Evolutionary conservation across 441 rosid species (phyloP).

Genomic region (Croton laevigatus): DNA sequence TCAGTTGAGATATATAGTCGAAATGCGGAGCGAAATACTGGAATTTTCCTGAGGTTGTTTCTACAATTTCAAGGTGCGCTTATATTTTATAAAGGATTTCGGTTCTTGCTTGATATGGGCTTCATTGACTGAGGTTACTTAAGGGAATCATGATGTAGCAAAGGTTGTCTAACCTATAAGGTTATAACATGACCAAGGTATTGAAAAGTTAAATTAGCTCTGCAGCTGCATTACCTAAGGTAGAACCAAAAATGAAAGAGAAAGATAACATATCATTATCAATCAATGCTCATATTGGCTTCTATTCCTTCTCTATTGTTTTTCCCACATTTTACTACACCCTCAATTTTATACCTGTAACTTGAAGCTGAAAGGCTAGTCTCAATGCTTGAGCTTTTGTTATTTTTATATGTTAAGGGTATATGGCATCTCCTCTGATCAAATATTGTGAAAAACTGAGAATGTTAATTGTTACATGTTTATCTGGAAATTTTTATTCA

Average conservation of each 20-base stretch:
- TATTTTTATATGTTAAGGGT: not conserved
- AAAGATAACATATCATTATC: not conserved
- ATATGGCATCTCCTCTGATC: not conserved
- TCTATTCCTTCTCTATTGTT: not conserved
- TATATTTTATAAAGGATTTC: conserved; percentile 4
- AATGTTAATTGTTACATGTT: not conserved
- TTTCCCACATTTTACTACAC: not conserved
- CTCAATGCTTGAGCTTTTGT: not conserved
- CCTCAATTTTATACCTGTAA: not conserved
- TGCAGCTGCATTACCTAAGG: conserved; percentile 3
- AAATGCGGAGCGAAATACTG: conserved; percentile 88
- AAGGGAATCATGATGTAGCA: conserved; percentile 7
- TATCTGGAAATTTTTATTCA: conserved; percentile 1
- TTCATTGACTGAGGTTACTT: too few species aligned
- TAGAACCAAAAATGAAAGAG: not conserved
- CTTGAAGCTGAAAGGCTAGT: not conserved
- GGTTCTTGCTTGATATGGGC: too few species aligned
- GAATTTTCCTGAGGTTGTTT: conserved; percentile 81
- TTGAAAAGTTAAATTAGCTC: too few species aligned
- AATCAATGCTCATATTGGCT: not conserved
- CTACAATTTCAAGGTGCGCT: conserved; percentile 63
- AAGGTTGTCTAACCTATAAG: conserved; percentile 3
- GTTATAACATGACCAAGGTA: not conserved
- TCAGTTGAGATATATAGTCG: conserved; percentile 92
- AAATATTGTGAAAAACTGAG: conserved; percentile 2